A percentile compares a stretch with the other conserved stretches of the same genome.
phyloP scores from a whole-genome alignment of 768 basidiomycete species.

The Collybia nuda region DNA sequence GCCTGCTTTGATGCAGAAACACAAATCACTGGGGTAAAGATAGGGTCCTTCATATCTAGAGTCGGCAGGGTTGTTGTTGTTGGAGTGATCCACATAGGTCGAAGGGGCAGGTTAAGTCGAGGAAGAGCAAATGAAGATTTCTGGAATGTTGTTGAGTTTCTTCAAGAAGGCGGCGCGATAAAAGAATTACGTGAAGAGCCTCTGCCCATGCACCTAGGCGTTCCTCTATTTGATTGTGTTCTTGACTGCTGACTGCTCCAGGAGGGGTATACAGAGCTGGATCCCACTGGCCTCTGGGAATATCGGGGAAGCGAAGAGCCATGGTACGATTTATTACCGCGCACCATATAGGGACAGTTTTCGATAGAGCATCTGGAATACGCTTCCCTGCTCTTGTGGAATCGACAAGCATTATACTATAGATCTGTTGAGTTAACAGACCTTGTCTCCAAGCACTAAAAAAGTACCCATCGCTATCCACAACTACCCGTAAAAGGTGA shows the following conservation, averaged over 20 bases:
- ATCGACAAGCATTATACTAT: constrained; percentile 85
- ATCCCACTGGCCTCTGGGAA: constrained; percentile 45
- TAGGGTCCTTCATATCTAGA: constrained; percentile 25
- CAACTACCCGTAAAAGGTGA: constrained; percentile 64
- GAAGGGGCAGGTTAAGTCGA: constrained; percentile 58
- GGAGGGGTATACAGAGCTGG: constrained; percentile 68
- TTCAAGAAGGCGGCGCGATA: not conserved
- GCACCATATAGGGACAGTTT: constrained; percentile 96
- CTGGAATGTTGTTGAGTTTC: constrained; percentile 31
- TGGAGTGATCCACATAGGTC: constrained; percentile 89
- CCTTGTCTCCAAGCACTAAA: too few species aligned
- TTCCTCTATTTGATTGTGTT: constrained; percentile 76
- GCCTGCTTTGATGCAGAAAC: constrained; percentile 82
- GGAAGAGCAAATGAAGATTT: constrained; percentile 73
- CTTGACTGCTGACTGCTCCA: constrained; percentile 64
- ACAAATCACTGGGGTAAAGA: constrained; percentile 75
- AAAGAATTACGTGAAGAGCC: constrained; percentile 55
- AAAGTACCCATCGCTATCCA: constrained; percentile 55
- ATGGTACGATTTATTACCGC: constrained; percentile 77
- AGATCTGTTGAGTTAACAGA: not conserved
- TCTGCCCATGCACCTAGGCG: constrained; percentile 69
- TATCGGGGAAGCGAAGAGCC: constrained; percentile 29
- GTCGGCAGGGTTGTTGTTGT: constrained; percentile 50
- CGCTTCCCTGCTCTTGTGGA: constrained; percentile 93
- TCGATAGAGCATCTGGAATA: constrained; percentile 91